Base-by-base conservation (phyloP, 1,284 basidiomycete species). In the Fomitopsis pinicola region DNA sequence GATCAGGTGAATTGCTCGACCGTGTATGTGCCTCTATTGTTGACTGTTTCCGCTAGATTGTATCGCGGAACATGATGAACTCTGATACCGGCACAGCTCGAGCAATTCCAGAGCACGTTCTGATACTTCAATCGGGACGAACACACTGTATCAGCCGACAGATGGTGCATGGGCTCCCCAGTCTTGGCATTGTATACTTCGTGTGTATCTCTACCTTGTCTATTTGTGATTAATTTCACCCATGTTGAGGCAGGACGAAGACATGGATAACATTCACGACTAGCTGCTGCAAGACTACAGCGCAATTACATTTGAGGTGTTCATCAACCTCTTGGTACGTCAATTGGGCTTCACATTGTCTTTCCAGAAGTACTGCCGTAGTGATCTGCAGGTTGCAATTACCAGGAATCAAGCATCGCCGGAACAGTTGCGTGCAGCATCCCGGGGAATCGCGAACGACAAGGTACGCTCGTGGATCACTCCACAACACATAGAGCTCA, bases 81-180 rank as follows among this genome's bases (percentile, higher is more conserved):
- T n/a, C 76, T 98, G 64, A 97, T 96, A 0, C 95, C 97, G 0
- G 95, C 95, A 2, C 95, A 98, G 73, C 81, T 98, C 28, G 96
- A 98, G 74, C 96, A 98, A 72, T 98, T 98, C 67, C 96, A 98
- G 74, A 88, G 90, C 70, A 97, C 96, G 1, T 99, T 98, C 85
- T 87, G 97, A 61, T 96, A 98, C 77, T 99, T 99, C 72, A 96
- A 98, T 75, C 89, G 89, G 67, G 95, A 87, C 89, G 54, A 97
- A 98, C 74, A 94, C 91, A 0, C 84, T 99, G 40, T 87, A 85
- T 60, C 77, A 91, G 59, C 84, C 92, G 2, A 95, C n/a, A 98
- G 75, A 91, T 98, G 82, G 87, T 89, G 17, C 94, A 94, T 14
- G 97, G 97, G 0, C 81, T 99, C 19, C 95, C 97, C 2, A 95